Conservation (phyloP, 148 eudicot species). For the Dianthus caryophyllus region DNA sequence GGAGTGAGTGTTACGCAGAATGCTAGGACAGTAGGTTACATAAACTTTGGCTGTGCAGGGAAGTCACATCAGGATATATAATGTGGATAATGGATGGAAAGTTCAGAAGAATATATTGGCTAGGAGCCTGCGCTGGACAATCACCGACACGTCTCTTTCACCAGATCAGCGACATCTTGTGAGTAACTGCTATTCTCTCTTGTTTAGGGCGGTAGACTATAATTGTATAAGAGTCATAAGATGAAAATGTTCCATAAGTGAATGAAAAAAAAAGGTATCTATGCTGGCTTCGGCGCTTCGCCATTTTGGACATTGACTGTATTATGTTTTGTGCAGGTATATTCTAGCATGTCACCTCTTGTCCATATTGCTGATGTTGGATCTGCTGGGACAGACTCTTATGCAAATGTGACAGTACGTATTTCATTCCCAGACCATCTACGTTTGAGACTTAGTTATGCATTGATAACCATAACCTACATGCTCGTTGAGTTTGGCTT, state of each 20-base stretch:
- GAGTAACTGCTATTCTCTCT: slow-evolving; percentile 24
- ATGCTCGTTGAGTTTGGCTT: not conserved
- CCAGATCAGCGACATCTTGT: slow-evolving; percentile 78
- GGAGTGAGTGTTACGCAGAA: not conserved
- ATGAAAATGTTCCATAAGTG: not conserved
- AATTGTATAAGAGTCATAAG: not conserved
- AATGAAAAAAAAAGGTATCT: not conserved
- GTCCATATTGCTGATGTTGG: slow-evolving; percentile 70
- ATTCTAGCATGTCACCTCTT: slow-evolving; percentile 82
- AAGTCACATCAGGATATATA: slow-evolving; percentile 71
- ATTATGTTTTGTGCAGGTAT: slow-evolving; percentile 42
- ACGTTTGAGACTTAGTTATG: not conserved
- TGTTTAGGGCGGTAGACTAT: not conserved
- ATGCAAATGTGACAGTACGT: slow-evolving; percentile 79
- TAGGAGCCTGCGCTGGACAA: slow-evolving; percentile 78
- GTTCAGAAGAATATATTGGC: slow-evolving; percentile 75
- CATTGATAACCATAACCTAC: not conserved
- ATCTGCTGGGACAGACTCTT: slow-evolving; percentile 63
- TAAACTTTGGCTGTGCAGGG: slow-evolving; percentile 39
- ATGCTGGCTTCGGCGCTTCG: not conserved
- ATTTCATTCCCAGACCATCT: not conserved
- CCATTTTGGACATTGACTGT: not conserved
- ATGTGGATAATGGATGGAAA: slow-evolving; percentile 74
- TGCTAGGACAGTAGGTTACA: not conserved
- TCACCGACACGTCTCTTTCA: slow-evolving; percentile 86